Evolutionary conservation across 1,284 basidiomycete genomes (phyloP).

Genomic region (Tausonia pullulans): DNA sequence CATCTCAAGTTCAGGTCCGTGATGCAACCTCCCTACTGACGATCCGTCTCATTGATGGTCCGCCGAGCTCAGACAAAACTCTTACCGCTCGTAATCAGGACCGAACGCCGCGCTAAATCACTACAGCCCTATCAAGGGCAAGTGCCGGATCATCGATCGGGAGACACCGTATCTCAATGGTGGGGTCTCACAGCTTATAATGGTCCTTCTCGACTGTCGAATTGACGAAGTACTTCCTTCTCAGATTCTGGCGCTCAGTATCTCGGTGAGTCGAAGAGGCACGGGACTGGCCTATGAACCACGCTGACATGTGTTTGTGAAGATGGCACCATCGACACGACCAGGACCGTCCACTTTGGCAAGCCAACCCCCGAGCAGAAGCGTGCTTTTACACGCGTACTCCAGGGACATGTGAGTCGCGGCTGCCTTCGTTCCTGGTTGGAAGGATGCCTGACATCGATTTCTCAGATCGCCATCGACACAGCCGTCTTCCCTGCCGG

Average conservation of each 20-base stretch:
- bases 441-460: too few relatives aligned
- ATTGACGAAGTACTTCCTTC: conserved; percentile 34
- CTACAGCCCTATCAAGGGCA: conserved; percentile 67
- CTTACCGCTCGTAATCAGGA: conserved; percentile 3
- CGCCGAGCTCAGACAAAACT: background rate
- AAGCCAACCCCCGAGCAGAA: conserved; percentile 66
- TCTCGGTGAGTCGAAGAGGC: conserved; percentile 22
- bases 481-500: conserved; percentile 77
- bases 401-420: conserved; percentile 79
- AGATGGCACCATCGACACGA: conserved; percentile 90
- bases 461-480: conserved; percentile 71
- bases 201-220: conserved; percentile 34
- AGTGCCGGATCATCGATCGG: conserved; percentile 59
- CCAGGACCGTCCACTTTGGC: conserved; percentile 76
- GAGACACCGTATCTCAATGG: conserved; percentile 76
- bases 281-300: background rate
- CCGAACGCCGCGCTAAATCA: conserved; percentile 63
- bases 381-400: conserved; percentile 83
- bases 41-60: conserved; percentile 14
- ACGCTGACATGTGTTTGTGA: conserved; percentile 20
- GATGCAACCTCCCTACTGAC: conserved; percentile 46
- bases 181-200: too few relatives aligned
- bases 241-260: conserved; percentile 78
- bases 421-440: too few relatives aligned
- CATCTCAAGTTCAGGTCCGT: conserved; percentile 70